Evolutionary conservation across 129 eudicot species (phyloP).

Genomic region (Kitagawia praeruptora): DNA sequence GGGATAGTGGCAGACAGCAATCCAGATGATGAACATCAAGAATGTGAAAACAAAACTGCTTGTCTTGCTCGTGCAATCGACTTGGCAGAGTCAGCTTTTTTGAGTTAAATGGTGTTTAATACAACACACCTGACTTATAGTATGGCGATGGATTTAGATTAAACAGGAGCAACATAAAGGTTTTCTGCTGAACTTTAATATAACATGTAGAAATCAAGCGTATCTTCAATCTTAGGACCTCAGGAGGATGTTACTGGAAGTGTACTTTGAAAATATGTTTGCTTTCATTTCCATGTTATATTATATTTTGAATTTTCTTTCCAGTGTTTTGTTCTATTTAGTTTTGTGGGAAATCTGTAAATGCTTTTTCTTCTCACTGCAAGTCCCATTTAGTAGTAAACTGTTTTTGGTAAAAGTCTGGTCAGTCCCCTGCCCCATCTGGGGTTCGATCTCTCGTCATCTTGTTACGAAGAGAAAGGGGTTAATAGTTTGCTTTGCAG

Average conservation of each 20-base stretch:
- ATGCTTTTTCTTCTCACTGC: too few species aligned
- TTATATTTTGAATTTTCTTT: too few species aligned
- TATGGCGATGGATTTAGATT: background rate
- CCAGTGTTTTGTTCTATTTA: too few species aligned
- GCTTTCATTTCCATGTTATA: too few species aligned
- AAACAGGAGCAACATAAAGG: background rate
- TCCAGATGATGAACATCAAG: constrained; percentile 72
- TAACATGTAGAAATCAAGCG: background rate
- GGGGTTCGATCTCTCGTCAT: too few species aligned
- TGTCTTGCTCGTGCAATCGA: constrained; percentile 85
- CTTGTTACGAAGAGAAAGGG: too few species aligned
- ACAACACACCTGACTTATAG: background rate
- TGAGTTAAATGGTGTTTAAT: background rate
- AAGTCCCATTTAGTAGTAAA: too few species aligned
- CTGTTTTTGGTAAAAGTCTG: too few species aligned
- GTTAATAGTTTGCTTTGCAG: too few species aligned
- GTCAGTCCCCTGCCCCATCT: too few species aligned
- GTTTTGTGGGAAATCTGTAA: too few species aligned
- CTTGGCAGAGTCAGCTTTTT: constrained; percentile 73
- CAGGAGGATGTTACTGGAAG: background rate
- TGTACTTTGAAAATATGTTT: too few species aligned
- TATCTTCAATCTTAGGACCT: background rate
- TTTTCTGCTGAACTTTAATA: background rate
- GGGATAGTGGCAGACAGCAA: constrained; percentile 92
- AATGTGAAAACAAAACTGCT: constrained; percentile 80